Conservation (phyloP, 2,329 filamentous ascomycete genomes). For the Fusarium chuoi region DNA sequence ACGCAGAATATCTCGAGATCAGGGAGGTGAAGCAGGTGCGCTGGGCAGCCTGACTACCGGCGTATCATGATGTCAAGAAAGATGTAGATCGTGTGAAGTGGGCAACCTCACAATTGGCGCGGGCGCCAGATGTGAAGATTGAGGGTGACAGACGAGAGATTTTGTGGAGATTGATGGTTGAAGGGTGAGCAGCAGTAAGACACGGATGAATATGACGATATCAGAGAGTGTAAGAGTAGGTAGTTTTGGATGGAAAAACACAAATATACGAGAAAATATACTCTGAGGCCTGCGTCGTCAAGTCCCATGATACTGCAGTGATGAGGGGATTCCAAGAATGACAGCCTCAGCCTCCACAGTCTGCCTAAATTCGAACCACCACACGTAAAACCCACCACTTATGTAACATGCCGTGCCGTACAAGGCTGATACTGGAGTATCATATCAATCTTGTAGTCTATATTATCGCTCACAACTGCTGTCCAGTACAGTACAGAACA, state of each 20-base stretch:
- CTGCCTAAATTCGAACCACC: constrained; percentile 37
- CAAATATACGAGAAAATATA: constrained; percentile 13
- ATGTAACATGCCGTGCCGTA: constrained; percentile 23
- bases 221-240: neutral
- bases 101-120: neutral
- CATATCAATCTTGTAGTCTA: neutral
- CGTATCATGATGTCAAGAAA: neutral
- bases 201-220: neutral
- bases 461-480: neutral
- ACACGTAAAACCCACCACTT: constrained; percentile 14
- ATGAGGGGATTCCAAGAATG: constrained; percentile 22
- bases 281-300: neutral
- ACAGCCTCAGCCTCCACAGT: constrained; percentile 34
- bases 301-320: constrained; percentile 20
- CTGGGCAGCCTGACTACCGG: constrained; percentile 22
- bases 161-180: neutral
- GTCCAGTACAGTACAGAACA: neutral
- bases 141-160: neutral
- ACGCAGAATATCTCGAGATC: constrained; percentile 39
- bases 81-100: neutral
- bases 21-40: constrained; percentile 39
- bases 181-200: neutral
- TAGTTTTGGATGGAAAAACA: neutral
- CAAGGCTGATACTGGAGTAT: constrained; percentile 25
- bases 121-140: neutral